Base-by-base conservation (phyloP, 192 early-diverging fungal genomes). In the Glomus cerebriforme region DNA sequence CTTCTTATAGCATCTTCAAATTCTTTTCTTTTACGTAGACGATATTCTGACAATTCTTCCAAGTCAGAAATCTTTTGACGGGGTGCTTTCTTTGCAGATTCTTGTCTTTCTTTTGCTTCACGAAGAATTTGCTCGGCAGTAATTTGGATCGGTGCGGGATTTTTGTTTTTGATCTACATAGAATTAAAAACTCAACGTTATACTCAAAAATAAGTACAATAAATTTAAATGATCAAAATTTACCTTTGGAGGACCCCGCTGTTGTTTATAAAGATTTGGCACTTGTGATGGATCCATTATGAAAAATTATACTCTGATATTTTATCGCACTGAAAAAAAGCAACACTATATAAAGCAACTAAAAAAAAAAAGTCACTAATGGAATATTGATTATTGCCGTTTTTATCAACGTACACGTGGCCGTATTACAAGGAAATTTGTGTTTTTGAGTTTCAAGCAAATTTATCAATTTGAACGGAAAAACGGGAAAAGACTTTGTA, bases 101-200 rank as follows among this genome's bases (percentile, higher is more conserved):
- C 90, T 76, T 90, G 83, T 47, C 93, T 91, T 73, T 96, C 95
- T 79, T 95, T 93, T 15, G 96, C 94, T 82, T 99, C 98, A 47
- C 96, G 91, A 32, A 99, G 91, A 64, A 99, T 94, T 86, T 99
- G 98, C 87, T 99, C 98, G 17, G 98, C 98, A 27, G 97, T 99
- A 84, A 99, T 99, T 84, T 99, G 98, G 22, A 98, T 89, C 8
- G 93, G 90, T n/a, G 96, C 96, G 2, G 98, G 92, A 85, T 93
- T 97, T 89, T 99, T 99, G 87, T 99, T 98, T 84, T 97, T 97
- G 83, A 98, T 96, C 93, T 91, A 29, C 29, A n/a, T 29, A 15
- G 2, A 15, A 13, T 3, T 47, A 47, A 47, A 29, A 47, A 17
- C 7, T 27, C n/a, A 26, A 12, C 3, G 34, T 39, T 17, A 9